Percentiles rank a stretch among this genome's conserved stretches.
Evolutionary conservation across 345 rosid species (phyloP).

Genomic region (Bruguiera gymnorhiza): DNA sequence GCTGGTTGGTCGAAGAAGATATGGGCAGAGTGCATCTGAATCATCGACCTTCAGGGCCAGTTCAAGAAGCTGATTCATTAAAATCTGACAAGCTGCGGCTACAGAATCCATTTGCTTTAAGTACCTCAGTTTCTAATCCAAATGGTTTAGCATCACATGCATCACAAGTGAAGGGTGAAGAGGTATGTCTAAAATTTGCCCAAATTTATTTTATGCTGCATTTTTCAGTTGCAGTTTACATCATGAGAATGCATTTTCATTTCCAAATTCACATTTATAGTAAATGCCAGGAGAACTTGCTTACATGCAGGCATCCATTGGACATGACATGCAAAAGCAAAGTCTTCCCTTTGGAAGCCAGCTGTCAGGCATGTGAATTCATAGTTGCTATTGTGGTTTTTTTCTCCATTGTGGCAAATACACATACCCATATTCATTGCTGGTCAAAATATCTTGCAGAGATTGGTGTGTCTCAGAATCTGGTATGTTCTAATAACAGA

Average conservation of each 20-base stretch:
- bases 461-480: constrained; percentile 55
- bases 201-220: constrained; percentile 10
- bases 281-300: not conserved
- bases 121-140: constrained; percentile 37
- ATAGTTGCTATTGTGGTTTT: not conserved
- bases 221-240: not conserved
- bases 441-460: constrained; percentile 47
- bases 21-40: constrained; percentile 24
- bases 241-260: no score
- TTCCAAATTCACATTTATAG: not conserved
- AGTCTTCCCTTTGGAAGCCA: constrained; percentile 40
- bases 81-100: constrained; percentile 48
- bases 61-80: constrained; percentile 43
- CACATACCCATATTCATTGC: not conserved
- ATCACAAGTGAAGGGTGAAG: constrained; percentile 62
- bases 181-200: constrained; percentile 41
- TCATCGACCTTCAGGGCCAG: constrained; percentile 27
- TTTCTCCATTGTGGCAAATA: not conserved
- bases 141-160: constrained; percentile 36
- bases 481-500: constrained; percentile 39
- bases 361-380: constrained; percentile 44
- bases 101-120: constrained; percentile 42
- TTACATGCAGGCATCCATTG: constrained; percentile 40
- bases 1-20: constrained; percentile 74
- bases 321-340: constrained; percentile 44